Evolutionary conservation across 495 filamentous ascomycete genomes (phyloP).

Genomic region (Venustampulla echinocandica): DNA sequence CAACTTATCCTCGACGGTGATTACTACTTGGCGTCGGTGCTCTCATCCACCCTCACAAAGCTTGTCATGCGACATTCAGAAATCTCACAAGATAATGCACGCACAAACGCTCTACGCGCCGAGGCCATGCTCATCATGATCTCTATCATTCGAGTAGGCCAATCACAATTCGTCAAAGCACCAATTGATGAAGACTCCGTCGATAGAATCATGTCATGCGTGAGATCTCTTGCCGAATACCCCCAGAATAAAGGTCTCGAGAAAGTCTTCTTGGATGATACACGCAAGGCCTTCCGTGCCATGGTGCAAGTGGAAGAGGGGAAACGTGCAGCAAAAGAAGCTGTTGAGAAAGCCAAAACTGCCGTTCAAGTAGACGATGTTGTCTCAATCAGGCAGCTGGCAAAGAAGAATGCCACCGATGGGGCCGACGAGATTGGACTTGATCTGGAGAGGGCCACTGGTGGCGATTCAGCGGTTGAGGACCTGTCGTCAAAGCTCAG

Average conservation of each 20-base stretch:
- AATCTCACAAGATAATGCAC: constrained; percentile 75
- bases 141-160: constrained; percentile 87
- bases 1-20: constrained; percentile 96
- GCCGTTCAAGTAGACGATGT: constrained; percentile 95
- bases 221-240: constrained; percentile 89
- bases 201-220: constrained; percentile 94
- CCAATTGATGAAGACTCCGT: constrained; percentile 97
- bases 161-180: constrained; percentile 94
- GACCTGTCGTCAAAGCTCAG: constrained; percentile 89
- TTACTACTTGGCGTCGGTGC: constrained; percentile 91
- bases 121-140: constrained; percentile 99
- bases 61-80: constrained; percentile 97
- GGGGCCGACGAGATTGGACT: constrained; percentile 77
- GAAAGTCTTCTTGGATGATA: constrained; percentile 90
- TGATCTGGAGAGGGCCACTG: constrained; percentile 90
- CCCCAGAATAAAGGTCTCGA: constrained; percentile 81
- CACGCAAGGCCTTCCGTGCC: constrained; percentile 89
- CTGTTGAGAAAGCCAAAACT: constrained; percentile 82
- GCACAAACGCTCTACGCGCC: constrained; percentile 88
- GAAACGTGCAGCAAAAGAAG: constrained; percentile 87
- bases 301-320: constrained; percentile 98
- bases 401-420: constrained; percentile 82
- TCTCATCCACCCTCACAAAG: constrained; percentile 92
- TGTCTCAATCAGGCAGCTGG: constrained; percentile 81
- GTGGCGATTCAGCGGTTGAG: constrained; percentile 75